Percentiles rank a stretch among this genome's conserved stretches.
phyloP scores from a whole-genome alignment of 495 filamentous ascomycete genomes.

The Penicillium antarcticum region DNA sequence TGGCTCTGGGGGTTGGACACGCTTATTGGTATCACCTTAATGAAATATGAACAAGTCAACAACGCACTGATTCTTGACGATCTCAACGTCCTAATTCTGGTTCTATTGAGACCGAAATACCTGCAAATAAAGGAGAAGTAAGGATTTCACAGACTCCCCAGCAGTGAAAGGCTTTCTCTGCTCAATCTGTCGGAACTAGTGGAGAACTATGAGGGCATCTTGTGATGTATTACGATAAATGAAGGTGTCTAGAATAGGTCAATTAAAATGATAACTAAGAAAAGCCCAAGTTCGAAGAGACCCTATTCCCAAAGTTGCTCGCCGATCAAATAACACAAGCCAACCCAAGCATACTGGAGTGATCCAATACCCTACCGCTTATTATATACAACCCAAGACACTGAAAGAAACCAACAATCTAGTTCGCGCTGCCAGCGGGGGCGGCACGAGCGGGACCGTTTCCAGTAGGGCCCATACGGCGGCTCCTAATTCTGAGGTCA shows the following conservation, averaged over 20 bases:
- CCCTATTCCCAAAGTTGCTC: not conserved
- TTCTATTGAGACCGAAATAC: too few species aligned
- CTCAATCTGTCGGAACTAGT: too few species aligned
- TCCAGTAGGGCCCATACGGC: conserved; percentile 36
- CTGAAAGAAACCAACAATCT: conserved; percentile 3
- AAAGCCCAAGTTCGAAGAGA: not conserved
- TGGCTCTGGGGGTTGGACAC: too few species aligned
- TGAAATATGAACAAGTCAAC: too few species aligned
- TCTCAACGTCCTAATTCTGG: too few species aligned
- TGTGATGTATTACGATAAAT: too few species aligned
- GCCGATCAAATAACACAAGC: conserved; percentile 9
- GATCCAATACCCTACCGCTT: conserved; percentile 7
- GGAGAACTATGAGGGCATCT: too few species aligned
- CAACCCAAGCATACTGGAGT: conserved; percentile 14
- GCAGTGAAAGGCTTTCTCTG: too few species aligned
- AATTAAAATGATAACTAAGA: conserved; percentile 8
- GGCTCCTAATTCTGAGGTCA: conserved; percentile 34
- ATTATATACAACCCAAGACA: conserved; percentile 25
- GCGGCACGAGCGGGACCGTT: conserved; percentile 22
- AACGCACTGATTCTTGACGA: too few species aligned
- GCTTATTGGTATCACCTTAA: too few species aligned
- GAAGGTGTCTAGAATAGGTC: not conserved
- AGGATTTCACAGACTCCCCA: too few species aligned
- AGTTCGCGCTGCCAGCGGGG: conserved; percentile 26
- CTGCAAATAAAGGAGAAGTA: too few species aligned